Conservation (phyloP, 768 basidiomycete species). For the Lactarius psammicola region DNA sequence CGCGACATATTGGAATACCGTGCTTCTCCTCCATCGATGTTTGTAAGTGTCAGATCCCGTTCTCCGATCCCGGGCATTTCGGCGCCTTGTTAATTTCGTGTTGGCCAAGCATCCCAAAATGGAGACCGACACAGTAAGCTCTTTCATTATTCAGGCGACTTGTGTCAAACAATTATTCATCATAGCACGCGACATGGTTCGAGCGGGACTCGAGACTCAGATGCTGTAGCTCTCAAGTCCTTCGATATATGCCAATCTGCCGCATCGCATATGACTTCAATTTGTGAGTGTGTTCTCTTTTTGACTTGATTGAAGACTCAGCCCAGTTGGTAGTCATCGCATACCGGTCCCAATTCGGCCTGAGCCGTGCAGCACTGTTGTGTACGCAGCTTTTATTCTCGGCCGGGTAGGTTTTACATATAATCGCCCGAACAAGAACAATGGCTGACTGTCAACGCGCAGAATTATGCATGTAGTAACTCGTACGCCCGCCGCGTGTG, state of each 20-base stretch:
- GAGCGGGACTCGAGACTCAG: slow-evolving; percentile 31
- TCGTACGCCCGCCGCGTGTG: slow-evolving; percentile 42
- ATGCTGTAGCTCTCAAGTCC: slow-evolving; percentile 56
- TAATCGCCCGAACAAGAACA: background rate
- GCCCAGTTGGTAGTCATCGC: slow-evolving; percentile 46
- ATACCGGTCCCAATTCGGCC: slow-evolving; percentile 59
- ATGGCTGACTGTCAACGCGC: slow-evolving; percentile 25
- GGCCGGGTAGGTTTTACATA: slow-evolving; percentile 55
- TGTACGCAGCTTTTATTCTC: slow-evolving; percentile 66
- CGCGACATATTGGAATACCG: slow-evolving; percentile 72
- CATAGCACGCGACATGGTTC: slow-evolving; percentile 14
- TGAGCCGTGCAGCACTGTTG: slow-evolving; percentile 62
- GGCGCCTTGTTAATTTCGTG: slow-evolving; percentile 20
- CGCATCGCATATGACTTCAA: slow-evolving; percentile 65
- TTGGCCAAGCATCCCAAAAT: slow-evolving; percentile 68
- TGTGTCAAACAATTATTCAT: background rate
- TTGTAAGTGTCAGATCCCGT: slow-evolving; percentile 53
- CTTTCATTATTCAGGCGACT: background rate
- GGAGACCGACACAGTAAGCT: slow-evolving; percentile 51
- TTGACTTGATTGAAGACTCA: background rate
- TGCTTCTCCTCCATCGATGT: slow-evolving; percentile 71
- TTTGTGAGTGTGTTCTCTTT: slow-evolving; percentile 43
- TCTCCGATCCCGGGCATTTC: background rate
- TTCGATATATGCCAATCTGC: slow-evolving; percentile 76
- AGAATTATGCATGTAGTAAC: slow-evolving; percentile 82